Base-by-base conservation (phyloP, 2,329 filamentous ascomycete genomes). In the Xylaria sp. region DNA sequence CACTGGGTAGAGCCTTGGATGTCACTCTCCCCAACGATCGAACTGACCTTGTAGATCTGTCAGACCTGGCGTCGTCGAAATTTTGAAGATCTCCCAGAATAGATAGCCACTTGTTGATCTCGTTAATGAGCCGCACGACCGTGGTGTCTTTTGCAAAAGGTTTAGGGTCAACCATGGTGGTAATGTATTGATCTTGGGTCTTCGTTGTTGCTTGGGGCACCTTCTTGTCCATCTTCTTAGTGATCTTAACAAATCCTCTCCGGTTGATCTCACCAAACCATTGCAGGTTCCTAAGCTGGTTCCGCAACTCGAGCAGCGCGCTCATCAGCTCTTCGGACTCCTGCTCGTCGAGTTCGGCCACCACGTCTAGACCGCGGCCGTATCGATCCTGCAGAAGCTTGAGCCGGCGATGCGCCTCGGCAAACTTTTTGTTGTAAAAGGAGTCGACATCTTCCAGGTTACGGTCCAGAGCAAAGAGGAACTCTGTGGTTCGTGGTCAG, bases 201-300 rank as follows among this genome's bases (percentile, higher is more conserved):
- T 42, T 91, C 60, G 90, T 88, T 59, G 90, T 87, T 3, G 90
- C 88, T 54, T 88, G 87, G 1, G 91, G 87, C 2, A 98, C 88
- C 82, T 97, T 98, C 83, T 99, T 99, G 82, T 99, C 96, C 54
- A 98, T 84, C 82, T 99, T 99, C 84, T 99, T 99, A 60, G 96
- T 97, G 80, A 99, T 99, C 83, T 99, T 99, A 79, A 97, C 89
- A 77, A 99, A 99, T 1, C 96, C 96, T 72, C 93, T 88, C 61
- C 94, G 89, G 80, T 99, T 99, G 76, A 98, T 95, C 82, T 98
- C 95, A 59, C 94, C 95, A 79, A 98, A 99, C 94, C 94, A 98
- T 80, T 97, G 93, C 61, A 99, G 84, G 76, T 98, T 98, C 68
- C 96, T 88, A 73, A 98, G 82, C 78, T 97, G 93, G 61, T 91